Percentiles rank a stretch among this genome's conserved stretches.
These are phyloP conservation scores for Colletotrichum tabaci DNA, from an alignment of 2,329 filamentous ascomycete genomes.

Conservation along the genomic window DNA sequence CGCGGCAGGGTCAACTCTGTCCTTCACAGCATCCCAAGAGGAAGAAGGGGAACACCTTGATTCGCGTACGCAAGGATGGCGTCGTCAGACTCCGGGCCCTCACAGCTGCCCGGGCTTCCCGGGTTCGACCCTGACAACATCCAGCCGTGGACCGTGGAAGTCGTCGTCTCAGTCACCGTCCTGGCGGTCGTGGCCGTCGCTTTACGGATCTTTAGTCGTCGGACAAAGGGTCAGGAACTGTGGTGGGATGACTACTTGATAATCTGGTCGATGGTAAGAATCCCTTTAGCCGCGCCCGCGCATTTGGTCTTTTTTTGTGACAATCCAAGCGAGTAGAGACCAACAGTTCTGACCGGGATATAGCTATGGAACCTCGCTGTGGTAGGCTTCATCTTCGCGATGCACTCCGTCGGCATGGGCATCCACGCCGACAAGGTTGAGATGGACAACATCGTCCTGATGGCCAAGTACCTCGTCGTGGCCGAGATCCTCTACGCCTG, in stretches of 20 bases:
- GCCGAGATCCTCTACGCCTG: slow-evolving; percentile 64
- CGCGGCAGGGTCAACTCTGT: slow-evolving; percentile 13
- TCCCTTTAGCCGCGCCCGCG: background rate
- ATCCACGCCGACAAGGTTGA: slow-evolving; percentile 59
- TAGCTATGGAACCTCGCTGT: slow-evolving; percentile 60
- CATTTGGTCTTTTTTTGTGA: too few relatives aligned
- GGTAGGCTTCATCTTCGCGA: slow-evolving; percentile 63
- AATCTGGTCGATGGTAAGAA: slow-evolving; percentile 62
- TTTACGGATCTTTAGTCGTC: slow-evolving; percentile 59
- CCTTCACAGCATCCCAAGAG: background rate
- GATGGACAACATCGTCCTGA: slow-evolving; percentile 55
- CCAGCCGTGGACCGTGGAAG: slow-evolving; percentile 60
- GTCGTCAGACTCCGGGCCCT: slow-evolving; percentile 28
- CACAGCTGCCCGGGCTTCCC: slow-evolving; percentile 46
- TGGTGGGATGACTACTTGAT: slow-evolving; percentile 69
- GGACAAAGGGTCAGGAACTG: slow-evolving; percentile 58
- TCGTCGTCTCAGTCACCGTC: slow-evolving; percentile 58
- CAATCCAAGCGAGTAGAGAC: background rate
- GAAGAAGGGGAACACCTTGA: background rate
- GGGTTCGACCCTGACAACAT: slow-evolving; percentile 55
- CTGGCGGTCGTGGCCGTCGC: slow-evolving; percentile 56
- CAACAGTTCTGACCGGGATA: background rate
- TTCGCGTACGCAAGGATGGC: slow-evolving; percentile 17
- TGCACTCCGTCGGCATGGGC: slow-evolving; percentile 63
- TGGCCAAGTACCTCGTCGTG: slow-evolving; percentile 63